Evolutionary conservation across 2,329 filamentous ascomycete species (phyloP).

Genomic region (Verruconis gallopava): DNA sequence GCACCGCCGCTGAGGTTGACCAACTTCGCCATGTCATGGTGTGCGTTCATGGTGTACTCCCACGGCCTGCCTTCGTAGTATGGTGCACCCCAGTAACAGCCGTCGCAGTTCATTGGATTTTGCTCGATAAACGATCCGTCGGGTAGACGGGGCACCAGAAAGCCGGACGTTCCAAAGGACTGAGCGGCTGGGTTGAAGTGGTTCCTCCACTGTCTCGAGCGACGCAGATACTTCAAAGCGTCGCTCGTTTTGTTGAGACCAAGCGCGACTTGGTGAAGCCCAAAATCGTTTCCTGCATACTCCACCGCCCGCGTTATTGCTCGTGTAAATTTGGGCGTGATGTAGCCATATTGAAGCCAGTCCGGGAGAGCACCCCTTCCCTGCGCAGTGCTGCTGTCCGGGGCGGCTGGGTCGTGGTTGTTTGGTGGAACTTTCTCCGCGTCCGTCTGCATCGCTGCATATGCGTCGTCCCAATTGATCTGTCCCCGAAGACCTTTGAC

Average conservation of each 20-base stretch:
- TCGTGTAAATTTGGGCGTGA: conserved; percentile 48
- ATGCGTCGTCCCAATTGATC: conserved; percentile 45
- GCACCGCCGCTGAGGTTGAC: conserved; percentile 44
- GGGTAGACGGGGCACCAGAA: conserved; percentile 48
- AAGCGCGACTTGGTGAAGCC: conserved; percentile 49
- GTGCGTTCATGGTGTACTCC: conserved; percentile 56
- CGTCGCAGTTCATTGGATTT: conserved; percentile 42
- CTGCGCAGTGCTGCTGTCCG: conserved; percentile 51
- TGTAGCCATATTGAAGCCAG: conserved; percentile 52
- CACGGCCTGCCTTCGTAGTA: conserved; percentile 50
- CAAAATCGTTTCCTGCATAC: conserved; percentile 58
- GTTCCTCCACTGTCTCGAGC: conserved; percentile 57
- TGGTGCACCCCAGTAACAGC: conserved; percentile 52
- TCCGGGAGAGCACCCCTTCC: conserved; percentile 56
- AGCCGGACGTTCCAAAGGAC: conserved; percentile 49
- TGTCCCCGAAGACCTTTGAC: conserved; percentile 52
- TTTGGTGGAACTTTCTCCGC: conserved; percentile 50
- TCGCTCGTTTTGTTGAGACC: conserved; percentile 41
- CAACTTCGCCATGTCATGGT: conserved; percentile 48
- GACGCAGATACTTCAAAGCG: conserved; percentile 45
- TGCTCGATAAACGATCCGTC: conserved; percentile 36
- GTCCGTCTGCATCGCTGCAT: conserved; percentile 36
- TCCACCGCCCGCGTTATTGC: conserved; percentile 54
- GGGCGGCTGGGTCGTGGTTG: conserved; percentile 43
- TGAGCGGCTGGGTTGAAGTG: conserved; percentile 51